Percentiles rank a stretch among this genome's conserved stretches.
These are phyloP conservation scores for Colletotrichum scovillei DNA, from an alignment of 2,329 filamentous ascomycete species.

Conservation along the genomic window DNA sequence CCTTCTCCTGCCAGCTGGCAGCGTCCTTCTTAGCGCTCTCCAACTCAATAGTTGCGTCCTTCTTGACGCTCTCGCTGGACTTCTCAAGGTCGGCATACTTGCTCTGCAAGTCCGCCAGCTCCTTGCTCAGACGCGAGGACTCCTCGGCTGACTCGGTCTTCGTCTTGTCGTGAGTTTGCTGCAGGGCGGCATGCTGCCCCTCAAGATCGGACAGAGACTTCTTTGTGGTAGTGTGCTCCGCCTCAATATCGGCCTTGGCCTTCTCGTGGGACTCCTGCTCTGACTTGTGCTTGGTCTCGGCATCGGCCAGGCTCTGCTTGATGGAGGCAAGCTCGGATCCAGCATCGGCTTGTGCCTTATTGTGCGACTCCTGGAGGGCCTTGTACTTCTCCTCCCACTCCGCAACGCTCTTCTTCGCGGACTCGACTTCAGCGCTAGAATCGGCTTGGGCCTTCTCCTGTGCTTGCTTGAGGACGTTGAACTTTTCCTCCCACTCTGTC, in stretches of 20 bases:
- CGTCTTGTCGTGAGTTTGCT: constrained; percentile 37
- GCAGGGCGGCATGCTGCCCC: constrained; percentile 24
- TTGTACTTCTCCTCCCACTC: constrained; percentile 46
- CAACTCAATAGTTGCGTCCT: constrained; percentile 10
- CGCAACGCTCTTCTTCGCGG: constrained; percentile 44
- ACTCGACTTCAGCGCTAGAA: constrained; percentile 39
- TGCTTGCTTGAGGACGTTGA: constrained; percentile 41
- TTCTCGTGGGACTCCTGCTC: constrained; percentile 42
- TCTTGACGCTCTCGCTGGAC: constrained; percentile 20
- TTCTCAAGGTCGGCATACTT: constrained; percentile 29
- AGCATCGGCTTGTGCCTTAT: constrained; percentile 43
- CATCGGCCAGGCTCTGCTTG: constrained; percentile 43
- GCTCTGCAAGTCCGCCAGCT: constrained; percentile 16
- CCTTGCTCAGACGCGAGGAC: constrained; percentile 24
- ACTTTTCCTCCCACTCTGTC: constrained; percentile 40
- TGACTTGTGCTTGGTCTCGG: constrained; percentile 35
- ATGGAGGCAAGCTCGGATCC: constrained; percentile 44
- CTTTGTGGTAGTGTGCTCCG: constrained; percentile 22
- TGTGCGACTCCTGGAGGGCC: constrained; percentile 41
- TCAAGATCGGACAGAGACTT: constrained; percentile 36
- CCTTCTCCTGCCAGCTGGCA: constrained; percentile 24
- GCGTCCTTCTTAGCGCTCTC: constrained; percentile 31
- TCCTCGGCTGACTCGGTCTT: constrained; percentile 33
- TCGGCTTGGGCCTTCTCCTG: constrained; percentile 40
- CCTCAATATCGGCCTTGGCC: constrained; percentile 24